Percentiles rank a stretch among this genome's conserved stretches.
These are phyloP conservation scores for Exserohilum turcica DNA, from an alignment of 2,329 filamentous ascomycete species.

Conservation along the genomic window DNA sequence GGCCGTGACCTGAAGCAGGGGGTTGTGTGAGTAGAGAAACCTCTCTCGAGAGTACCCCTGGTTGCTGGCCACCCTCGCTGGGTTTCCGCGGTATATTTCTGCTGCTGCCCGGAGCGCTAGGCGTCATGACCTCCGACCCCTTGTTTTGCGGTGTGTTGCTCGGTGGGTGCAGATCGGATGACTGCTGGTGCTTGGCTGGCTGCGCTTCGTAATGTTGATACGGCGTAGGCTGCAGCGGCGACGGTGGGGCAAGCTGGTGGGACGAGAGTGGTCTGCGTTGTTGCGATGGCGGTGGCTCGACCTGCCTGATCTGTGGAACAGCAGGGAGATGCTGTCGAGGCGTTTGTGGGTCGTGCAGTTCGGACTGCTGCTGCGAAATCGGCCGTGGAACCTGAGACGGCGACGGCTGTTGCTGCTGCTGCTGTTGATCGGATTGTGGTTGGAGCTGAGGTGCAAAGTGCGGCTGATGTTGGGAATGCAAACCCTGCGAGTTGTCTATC, in stretches of 20 bases:
- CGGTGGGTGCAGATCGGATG: slow-evolving; percentile 30
- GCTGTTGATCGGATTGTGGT: slow-evolving; percentile 33
- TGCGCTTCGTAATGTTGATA: slow-evolving; percentile 44
- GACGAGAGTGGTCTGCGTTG: slow-evolving; percentile 43
- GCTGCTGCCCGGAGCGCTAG: slow-evolving; percentile 25
- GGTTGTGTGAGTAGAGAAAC: slow-evolving; percentile 43
- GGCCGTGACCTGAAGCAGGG: slow-evolving; percentile 44
- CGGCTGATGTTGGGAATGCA: slow-evolving; percentile 37
- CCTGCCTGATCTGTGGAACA: slow-evolving; percentile 33
- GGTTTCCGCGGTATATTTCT: slow-evolving; percentile 45
- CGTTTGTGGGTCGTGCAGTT: slow-evolving; percentile 41
- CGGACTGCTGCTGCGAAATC: slow-evolving; percentile 39
- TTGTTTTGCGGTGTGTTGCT: slow-evolving; percentile 40
- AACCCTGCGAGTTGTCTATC: slow-evolving; percentile 32
- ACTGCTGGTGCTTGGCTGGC: slow-evolving; percentile 33
- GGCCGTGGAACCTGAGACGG: slow-evolving; percentile 35
- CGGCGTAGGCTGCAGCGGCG: slow-evolving; percentile 39
- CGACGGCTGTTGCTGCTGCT: slow-evolving; percentile 34
- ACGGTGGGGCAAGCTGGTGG: slow-evolving; percentile 44
- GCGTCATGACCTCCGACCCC: slow-evolving; percentile 43
- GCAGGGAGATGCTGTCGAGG: slow-evolving; percentile 39
- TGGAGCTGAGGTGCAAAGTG: slow-evolving; percentile 18
- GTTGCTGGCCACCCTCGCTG: slow-evolving; percentile 37
- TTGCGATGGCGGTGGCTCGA: slow-evolving; percentile 38
- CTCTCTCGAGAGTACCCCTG: slow-evolving; percentile 42